Evolutionary conservation across 352 stramenopile species (phyloP).

Genomic region (Pythium graminicola): DNA sequence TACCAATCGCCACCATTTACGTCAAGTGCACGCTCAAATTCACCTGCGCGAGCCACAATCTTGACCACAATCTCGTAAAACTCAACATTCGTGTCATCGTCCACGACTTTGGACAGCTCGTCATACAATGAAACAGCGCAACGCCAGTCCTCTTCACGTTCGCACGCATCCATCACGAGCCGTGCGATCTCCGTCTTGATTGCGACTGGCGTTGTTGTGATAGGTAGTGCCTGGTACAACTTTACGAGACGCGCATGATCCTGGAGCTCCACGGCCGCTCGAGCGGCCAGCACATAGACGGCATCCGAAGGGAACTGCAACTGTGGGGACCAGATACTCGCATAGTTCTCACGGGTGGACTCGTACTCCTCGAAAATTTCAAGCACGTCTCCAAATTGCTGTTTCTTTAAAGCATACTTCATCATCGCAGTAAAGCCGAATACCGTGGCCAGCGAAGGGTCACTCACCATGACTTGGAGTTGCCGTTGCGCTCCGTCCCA

Average conservation of each 20-base stretch:
- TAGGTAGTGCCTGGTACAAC: constrained; percentile 45
- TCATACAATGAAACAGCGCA: constrained; percentile 70
- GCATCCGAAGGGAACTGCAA: constrained; percentile 60
- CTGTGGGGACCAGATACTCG: constrained; percentile 44
- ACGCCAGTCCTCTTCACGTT: constrained; percentile 63
- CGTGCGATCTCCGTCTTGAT: constrained; percentile 48
- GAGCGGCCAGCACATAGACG: constrained; percentile 57
- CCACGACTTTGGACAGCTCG: constrained; percentile 47
- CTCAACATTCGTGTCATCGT: constrained; percentile 55
- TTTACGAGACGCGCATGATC: constrained; percentile 57
- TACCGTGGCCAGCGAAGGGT: constrained; percentile 43
- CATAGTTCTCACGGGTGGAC: constrained; percentile 35
- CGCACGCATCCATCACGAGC: constrained; percentile 50
- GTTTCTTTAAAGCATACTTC: constrained; percentile 46
- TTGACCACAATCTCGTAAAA: constrained; percentile 81
- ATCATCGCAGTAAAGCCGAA: constrained; percentile 74
- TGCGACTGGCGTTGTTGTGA: constrained; percentile 40
- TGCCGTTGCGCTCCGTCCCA: constrained; percentile 36
- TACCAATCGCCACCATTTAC: constrained; percentile 83
- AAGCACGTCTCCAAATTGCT: constrained; percentile 37
- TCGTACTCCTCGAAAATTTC: constrained; percentile 58
- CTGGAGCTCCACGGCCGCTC: constrained; percentile 32
- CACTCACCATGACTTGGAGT: constrained; percentile 37
- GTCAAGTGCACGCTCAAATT: constrained; percentile 80
- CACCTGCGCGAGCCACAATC: constrained; percentile 73